Conservation (phyloP, 2,329 filamentous ascomycete genomes). For the Alternaria solani region DNA sequence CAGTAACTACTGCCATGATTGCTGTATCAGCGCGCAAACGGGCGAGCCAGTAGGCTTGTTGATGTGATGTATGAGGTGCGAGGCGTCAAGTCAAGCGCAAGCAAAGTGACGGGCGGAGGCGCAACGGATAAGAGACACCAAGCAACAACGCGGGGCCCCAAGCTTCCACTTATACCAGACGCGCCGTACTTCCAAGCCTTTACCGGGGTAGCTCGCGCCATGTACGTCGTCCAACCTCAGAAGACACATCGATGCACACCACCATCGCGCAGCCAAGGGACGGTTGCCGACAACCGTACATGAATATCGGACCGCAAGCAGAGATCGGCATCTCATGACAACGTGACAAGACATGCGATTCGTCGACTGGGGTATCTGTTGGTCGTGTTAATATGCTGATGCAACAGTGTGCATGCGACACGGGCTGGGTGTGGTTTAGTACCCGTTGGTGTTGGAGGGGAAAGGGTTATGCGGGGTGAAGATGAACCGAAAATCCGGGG, state of each 20-base stretch:
- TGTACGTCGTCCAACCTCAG: slow-evolving; percentile 9
- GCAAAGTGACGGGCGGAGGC: neutral
- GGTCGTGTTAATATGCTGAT: slow-evolving; percentile 2
- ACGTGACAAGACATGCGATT: neutral
- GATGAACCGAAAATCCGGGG: slow-evolving; percentile 13
- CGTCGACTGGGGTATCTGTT: neutral
- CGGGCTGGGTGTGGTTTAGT: slow-evolving; percentile 5
- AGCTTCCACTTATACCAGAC: slow-evolving; percentile 29
- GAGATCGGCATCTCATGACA: neutral
- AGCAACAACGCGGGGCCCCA: slow-evolving; percentile 16
- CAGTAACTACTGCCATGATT: slow-evolving; percentile 30
- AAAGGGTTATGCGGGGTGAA: slow-evolving; percentile 15
- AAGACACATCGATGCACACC: neutral
- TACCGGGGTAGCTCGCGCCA: slow-evolving; percentile 13
- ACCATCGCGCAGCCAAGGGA: neutral
- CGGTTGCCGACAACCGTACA: slow-evolving; percentile 8
- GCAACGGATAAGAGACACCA: slow-evolving; percentile 12
- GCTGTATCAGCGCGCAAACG: neutral
- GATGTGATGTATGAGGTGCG: neutral
- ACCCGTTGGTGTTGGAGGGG: neutral
- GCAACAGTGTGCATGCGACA: slow-evolving; percentile 2
- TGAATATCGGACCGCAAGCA: slow-evolving; percentile 9
- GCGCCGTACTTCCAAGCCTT: slow-evolving; percentile 10
- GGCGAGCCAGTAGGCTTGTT: neutral
- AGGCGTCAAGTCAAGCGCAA: neutral